Conservation (phyloP, 257 asterid species). For the Plectranthus barbatus region DNA sequence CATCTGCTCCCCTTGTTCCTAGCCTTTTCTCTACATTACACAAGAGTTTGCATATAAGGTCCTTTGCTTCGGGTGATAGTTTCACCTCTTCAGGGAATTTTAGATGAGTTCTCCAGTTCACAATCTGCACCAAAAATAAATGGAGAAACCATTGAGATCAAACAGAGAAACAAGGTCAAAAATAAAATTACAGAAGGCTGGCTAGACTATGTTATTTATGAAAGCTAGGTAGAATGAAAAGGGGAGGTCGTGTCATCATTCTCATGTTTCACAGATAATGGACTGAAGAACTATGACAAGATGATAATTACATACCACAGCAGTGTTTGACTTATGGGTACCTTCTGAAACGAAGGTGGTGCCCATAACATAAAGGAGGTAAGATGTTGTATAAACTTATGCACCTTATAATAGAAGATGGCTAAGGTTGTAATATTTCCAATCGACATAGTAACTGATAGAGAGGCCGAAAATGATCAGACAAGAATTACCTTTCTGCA, state of each 20-base stretch:
- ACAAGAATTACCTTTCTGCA: slow-evolving; percentile 64
- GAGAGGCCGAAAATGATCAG: background rate
- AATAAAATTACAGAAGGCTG: background rate
- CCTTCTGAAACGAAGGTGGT: too few species aligned
- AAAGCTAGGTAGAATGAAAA: background rate
- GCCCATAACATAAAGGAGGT: too few species aligned
- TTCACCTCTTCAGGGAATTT: slow-evolving; percentile 91
- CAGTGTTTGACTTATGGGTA: too few species aligned
- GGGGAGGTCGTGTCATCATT: background rate
- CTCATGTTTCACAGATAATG: background rate
- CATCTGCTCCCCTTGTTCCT: slow-evolving; percentile 84
- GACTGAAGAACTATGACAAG: too few species aligned
- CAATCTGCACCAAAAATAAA: slow-evolving; percentile 46
- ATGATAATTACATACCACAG: too few species aligned
- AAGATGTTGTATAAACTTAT: background rate
- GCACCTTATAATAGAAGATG: background rate
- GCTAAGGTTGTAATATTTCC: background rate
- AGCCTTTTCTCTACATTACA: slow-evolving; percentile 94
- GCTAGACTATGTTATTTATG: too few species aligned
- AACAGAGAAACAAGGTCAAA: background rate
- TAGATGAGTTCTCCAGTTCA: slow-evolving; percentile 78
- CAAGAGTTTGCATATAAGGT: slow-evolving; percentile 79
- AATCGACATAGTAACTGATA: too few species aligned
- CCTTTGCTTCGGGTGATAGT: slow-evolving; percentile 77
- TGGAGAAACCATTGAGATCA: too few species aligned